Base-by-base conservation (phyloP, 2,329 filamentous ascomycete species). In the Didymella sp. region DNA sequence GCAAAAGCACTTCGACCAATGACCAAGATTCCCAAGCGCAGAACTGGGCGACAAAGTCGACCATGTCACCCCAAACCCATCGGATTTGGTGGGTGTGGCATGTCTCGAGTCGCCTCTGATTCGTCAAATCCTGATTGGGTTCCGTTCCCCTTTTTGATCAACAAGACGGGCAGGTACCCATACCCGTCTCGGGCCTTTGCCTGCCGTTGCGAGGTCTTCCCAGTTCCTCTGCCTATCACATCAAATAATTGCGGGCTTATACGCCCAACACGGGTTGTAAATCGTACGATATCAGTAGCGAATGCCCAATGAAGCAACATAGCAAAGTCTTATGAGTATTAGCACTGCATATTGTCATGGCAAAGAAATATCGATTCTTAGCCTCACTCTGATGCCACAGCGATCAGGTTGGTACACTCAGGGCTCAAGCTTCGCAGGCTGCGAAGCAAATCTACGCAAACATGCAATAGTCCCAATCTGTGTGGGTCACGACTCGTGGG, bases 141-240 rank as follows among this genome's bases (percentile, higher is more conserved):
- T 21, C 54, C 37, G 30, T 22, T 52, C 43, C 49, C 47, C 46
- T 22, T 48, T 56, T 43, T 25, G 31, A 47, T 25, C 44, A 49
- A 48, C 48, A 22, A 40, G 44, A 42, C 27, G 38, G 54, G 48
- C 43, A 57, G 54, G 48, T 45, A 57, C 44, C 54, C 48, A 44
- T 49, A 41, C 31, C 54, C 38, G 48, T 48, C 49, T 57, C 54
- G 54, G 54, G 38, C 54, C 54, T 52, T 52, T 57, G 37, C 43
- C 45, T 41, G 43, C 49, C 49, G 48, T 41, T 33, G 43, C 43
- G 44, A 52, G 43, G 49, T 33, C 43, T 44, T 47, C 54, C 49
- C 52, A 37, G 43, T 52, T 30, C 21, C 19, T 33, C 44, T 43
- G 48, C 54, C 48, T 44, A 52, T 52, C 54, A 57, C 38, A 30